Conservation (phyloP, 75 land plant genomes). For the Picea glauca region DNA sequence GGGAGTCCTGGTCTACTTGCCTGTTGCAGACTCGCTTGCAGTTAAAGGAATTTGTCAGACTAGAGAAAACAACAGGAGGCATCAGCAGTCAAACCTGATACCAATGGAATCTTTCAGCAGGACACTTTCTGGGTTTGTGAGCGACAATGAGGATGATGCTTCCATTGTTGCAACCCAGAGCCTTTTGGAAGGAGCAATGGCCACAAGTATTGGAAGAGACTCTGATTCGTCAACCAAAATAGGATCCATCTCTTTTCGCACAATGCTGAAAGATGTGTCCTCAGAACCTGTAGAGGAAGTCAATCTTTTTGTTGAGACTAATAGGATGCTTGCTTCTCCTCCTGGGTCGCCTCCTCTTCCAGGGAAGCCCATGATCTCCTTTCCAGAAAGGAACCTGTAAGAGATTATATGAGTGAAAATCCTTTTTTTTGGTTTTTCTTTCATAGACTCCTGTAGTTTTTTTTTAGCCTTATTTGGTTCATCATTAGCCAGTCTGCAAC, state of each 20-base stretch:
- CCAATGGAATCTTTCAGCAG: conserved; percentile 30
- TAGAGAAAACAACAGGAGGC: conserved; percentile 1
- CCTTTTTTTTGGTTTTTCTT: background rate
- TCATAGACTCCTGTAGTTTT: background rate
- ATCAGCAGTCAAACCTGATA: conserved; percentile 4
- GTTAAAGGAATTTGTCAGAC: conserved; percentile 19
- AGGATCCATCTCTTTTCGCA: conserved; percentile 56
- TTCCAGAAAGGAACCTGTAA: conserved; percentile 7
- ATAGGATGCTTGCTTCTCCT: conserved; percentile 16
- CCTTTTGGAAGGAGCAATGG: conserved; percentile 21
- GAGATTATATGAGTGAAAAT: conserved; percentile 9
- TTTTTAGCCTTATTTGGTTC: background rate
- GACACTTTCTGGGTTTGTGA: conserved; percentile 9
- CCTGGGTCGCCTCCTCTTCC: conserved; percentile 41
- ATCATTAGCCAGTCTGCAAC: conserved; percentile 10
- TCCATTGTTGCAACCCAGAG: conserved; percentile 50
- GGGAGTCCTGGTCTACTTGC: conserved; percentile 58
- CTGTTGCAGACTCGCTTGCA: conserved; percentile 63
- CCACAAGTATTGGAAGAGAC: conserved; percentile 24
- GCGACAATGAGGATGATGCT: conserved; percentile 33
- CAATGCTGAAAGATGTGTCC: conserved; percentile 34
- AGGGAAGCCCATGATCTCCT: conserved; percentile 30
- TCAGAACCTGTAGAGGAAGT: conserved; percentile 29
- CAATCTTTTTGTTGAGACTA: conserved; percentile 34
- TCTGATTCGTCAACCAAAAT: conserved; percentile 47